Evolutionary conservation across 345 rosid genomes (phyloP), one percentile per base, ranked within the genome.

Genomic region (Linum lewisii): DNA sequence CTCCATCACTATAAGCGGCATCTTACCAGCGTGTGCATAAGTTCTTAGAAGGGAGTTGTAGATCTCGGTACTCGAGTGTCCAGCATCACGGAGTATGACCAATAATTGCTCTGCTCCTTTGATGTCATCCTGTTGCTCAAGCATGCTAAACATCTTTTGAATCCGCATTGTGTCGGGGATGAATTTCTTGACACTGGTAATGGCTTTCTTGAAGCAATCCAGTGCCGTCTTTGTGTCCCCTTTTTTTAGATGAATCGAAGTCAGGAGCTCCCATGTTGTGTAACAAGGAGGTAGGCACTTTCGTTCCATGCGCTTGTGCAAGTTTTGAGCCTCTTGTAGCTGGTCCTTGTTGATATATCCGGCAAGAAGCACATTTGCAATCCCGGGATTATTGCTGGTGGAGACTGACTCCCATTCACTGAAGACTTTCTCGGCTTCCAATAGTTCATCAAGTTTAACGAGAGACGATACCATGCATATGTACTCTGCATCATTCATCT

Each of bases 221-320:
- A 88, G 53, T 51, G 81, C 90, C 26, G 77, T 83, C 32, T 74
- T 85, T 66, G 69, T 71, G 55, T 77, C 75, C 62, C 73, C 76
- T 21, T 55, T 63, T 63, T 79, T 79, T 68, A 88, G 60, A 71
- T 81, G 76, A 37, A 81, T 91, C 84, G 86, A 77, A 0, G 88
- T 74, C 53, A 89, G 83, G 69, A 86, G 90, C 65, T 92, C 94
- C 90, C 90, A 89, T 38, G 97, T 82, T 21, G 91, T 83, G 69
- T 88, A 86, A 71, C 76, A 72, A 4, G 91, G 91, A 45, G 62
- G 74, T 24, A 84, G 72, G 56, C 79, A 81, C 66, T 84, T 85
- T 52, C 75, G 66, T 20, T 76, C 68, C 50, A 85, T 78, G 8
- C 63, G 73, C 32, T 75, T 56, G 62, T 68, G 74, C 62, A 92